Base-by-base conservation (phyloP, 108 stramenopile species). In the Skeletonema menzelii region DNA sequence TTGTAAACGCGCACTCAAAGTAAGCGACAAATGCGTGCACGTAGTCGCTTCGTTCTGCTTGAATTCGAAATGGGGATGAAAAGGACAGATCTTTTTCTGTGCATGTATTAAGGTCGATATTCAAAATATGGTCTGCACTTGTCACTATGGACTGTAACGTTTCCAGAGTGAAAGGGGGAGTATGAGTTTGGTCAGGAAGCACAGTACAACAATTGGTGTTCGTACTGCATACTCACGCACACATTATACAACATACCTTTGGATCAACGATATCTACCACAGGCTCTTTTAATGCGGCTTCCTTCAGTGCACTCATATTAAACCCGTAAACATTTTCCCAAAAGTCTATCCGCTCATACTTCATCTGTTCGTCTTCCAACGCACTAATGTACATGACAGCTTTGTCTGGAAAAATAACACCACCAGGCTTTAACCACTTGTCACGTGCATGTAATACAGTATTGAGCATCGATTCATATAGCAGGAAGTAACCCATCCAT, bases 401-500 rank as follows among this genome's bases (percentile, higher is more conserved):
- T 81, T 96, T 95, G 79, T 97, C 97, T 6, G 97, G 98, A 56
- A 97, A 93, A 44, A 98, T 83, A 8, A 97, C 42, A 13, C 97
- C 97, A 20, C 80, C 88, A 58, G 85, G 69, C 14, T 83, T 85
- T 38, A 96, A 76, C 90, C 87, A 95, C 61, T 93, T 96, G 80
- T 97, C 95, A 1, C 94, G 70, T 5, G 97, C 97, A 77, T 73
- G 94, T 40, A 99, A 73, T 2, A 99, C 97, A 8, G 96, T 97
- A 66, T 97, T 95, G 30, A 99, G 82, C 98, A 99, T 99, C 56
- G 92, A 94, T 81, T 99, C 98, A 79, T 99, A 98, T 17, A 98
- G 67, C 38, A 98, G 73, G 67, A 96, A 97, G 84, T 98, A 99
- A 32, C 99, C 99, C 96, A 99, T 99, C 97, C 98, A 98, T 84